Evolutionary conservation across 208 protist species (phyloP), one percentile per base, ranked within the genome.

Genomic region (Herpetomonas tarakana): DNA sequence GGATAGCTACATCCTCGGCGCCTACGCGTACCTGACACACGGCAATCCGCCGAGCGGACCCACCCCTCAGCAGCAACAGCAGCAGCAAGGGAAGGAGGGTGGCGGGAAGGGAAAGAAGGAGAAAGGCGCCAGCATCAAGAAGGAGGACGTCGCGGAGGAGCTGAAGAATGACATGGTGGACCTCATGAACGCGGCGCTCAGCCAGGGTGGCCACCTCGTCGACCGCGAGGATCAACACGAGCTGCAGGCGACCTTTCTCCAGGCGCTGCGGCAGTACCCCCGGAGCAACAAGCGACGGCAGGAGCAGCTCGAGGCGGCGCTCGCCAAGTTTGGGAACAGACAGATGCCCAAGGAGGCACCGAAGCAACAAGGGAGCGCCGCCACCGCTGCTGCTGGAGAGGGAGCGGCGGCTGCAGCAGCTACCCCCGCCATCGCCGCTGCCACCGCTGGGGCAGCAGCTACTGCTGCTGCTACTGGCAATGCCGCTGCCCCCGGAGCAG

Each of bases 111-210:
- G 78, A 27, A 65, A 61, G 19, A 65, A 70, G 53, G 68, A 50
- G 44, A 76, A 74, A 9, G 39, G 28, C 7, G 22, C 28, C 49
- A 50, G 29, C 35, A 52, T 25, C 52, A 78, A 76, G 49, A 88
- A 88, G 56, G 85, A 90, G 49, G 83, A 90, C 58, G 77, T 86
- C 21, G 58, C 74, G 4, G 76, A 86, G 21, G 84, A 88, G 35
- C 74, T 95, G 14, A 74, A 71, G 29, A 86, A 81, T 59, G 87
- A 86, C 46, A 81, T 92, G 73, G 86, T 92, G 1, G 88, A 92
- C 51, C 59, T 95, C 21, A 92, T 92, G 85, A 91, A 90, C 65
- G 88, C 88, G 0, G 88, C 88, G 1, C 83, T 95, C 25, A 91
- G 85, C 69, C 82, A 83, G n/a, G 81, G 80, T 26, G 88, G 88